A percentile compares a stretch with the other conserved stretches of the same genome.
Evolutionary conservation across 2,329 filamentous ascomycete species (phyloP).

Genomic region (Aspergillus tamarii): DNA sequence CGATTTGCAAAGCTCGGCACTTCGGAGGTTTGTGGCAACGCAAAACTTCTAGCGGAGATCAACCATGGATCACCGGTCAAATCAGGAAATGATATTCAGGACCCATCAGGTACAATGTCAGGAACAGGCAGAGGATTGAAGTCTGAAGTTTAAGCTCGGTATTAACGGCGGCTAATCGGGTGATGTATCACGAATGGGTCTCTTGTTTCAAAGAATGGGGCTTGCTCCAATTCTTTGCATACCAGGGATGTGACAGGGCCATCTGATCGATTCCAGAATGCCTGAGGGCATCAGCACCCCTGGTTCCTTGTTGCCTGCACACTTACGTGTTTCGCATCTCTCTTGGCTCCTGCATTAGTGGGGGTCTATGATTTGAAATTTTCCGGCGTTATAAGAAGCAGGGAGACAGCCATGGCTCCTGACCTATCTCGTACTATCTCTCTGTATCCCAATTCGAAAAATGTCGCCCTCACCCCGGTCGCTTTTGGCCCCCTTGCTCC

Average conservation of each 20-base stretch:
- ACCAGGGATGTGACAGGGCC: constrained; percentile 2
- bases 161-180: background rate
- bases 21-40: background rate
- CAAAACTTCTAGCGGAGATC: background rate
- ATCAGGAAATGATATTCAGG: constrained; percentile 1
- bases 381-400: background rate
- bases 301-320: constrained; percentile 5
- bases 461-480: background rate
- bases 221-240: constrained; percentile 1
- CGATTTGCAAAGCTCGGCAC: background rate
- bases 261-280: constrained; percentile 6
- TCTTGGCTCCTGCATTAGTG: background rate
- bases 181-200: constrained; percentile 4
- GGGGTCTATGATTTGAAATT: background rate
- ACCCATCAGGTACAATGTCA: constrained; percentile 3
- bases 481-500: constrained; percentile 3
- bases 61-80: background rate
- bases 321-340: background rate
- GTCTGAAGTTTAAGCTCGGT: constrained; percentile 1
- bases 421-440: background rate
- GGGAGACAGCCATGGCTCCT: background rate
- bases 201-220: background rate
- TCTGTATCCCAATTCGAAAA: background rate
- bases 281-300: background rate
- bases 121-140: background rate